Conservation (phyloP, 2,329 filamentous ascomycete species). For the Ophiostoma sp. region DNA sequence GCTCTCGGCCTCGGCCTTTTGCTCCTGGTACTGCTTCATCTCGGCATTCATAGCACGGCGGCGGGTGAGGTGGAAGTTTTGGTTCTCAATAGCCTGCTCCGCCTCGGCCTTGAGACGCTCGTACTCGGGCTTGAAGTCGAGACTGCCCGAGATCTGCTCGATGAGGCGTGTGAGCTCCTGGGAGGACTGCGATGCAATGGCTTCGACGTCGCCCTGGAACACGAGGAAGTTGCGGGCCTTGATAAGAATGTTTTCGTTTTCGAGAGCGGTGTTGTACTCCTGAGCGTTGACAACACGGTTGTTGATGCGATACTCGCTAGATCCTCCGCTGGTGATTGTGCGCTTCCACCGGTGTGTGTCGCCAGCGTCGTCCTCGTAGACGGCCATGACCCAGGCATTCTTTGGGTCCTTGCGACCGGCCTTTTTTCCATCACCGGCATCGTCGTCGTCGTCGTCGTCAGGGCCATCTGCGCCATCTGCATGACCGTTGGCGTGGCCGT, state of each 20-base stretch:
- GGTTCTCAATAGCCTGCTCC: conserved; percentile 81
- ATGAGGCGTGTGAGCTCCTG: conserved; percentile 90
- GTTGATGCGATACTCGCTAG: conserved; percentile 96
- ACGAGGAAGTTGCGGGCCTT: conserved; percentile 97
- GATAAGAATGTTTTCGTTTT: conserved; percentile 93
- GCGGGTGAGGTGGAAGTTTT: conserved; percentile 80
- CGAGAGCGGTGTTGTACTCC: conserved; percentile 88
- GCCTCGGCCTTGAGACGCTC: conserved; percentile 81
- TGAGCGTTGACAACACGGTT: conserved; percentile 81
- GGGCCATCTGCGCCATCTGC: conserved; percentile 48
- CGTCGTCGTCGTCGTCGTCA: conserved; percentile 47
- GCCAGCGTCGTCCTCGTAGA: conserved; percentile 95
- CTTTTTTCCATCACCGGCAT: conserved; percentile 51
- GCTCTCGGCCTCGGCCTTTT: conserved; percentile 91
- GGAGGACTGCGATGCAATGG: conserved; percentile 90
- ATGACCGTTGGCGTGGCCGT: conserved; percentile 52
- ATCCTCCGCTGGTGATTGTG: conserved; percentile 79
- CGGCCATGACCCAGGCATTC: conserved; percentile 97
- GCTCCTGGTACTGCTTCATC: conserved; percentile 95
- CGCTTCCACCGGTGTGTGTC: conserved; percentile 96
- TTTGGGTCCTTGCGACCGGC: conserved; percentile 78
- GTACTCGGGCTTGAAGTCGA: conserved; percentile 92
- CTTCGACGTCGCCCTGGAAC: conserved; percentile 96
- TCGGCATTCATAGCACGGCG: conserved; percentile 94
- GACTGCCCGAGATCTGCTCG: conserved; percentile 93